Evolutionary conservation across 108 stramenopile genomes (phyloP).

Genomic region (Pelagomonas calceolata): DNA sequence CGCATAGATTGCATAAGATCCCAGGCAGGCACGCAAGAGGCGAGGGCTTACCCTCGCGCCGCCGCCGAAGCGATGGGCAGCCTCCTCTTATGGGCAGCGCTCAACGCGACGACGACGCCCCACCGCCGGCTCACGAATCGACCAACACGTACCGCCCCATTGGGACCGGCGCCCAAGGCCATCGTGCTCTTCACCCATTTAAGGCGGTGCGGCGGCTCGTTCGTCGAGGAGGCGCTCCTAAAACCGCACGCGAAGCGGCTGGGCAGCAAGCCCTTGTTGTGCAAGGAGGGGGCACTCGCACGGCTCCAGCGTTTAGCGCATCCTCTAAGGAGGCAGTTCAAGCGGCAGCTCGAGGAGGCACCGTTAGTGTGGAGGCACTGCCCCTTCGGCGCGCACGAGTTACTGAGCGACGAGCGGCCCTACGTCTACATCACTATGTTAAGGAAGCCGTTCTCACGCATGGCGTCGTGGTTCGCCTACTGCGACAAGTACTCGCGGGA

Average conservation of each 20-base stretch:
- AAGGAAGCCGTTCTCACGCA: neutral
- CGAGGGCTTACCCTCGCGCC: no score
- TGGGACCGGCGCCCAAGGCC: neutral
- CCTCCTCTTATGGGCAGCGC: no score
- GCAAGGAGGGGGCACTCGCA: neutral
- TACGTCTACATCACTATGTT: neutral
- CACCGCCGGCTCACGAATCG: no score
- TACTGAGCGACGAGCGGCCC: neutral
- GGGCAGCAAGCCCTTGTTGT: neutral
- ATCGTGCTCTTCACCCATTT: neutral
- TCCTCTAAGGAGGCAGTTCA: no score
- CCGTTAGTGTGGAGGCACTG: neutral
- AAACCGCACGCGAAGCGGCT: neutral
- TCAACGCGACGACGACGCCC: no score
- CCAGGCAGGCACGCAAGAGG: no score
- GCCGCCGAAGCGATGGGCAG: no score
- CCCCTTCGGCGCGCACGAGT: neutral
- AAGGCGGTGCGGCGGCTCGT: neutral
- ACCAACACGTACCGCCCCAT: no score
- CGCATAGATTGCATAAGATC: no score
- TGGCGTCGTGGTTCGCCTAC: neutral
- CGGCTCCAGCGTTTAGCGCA: neutral
- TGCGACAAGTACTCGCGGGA: neutral
- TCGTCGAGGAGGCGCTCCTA: neutral
- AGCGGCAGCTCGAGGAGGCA: neutral